These are phyloP conservation scores for Trypanosomatidae sp. DNA, from an alignment of 208 protist species.

Conservation along the genomic window DNA sequence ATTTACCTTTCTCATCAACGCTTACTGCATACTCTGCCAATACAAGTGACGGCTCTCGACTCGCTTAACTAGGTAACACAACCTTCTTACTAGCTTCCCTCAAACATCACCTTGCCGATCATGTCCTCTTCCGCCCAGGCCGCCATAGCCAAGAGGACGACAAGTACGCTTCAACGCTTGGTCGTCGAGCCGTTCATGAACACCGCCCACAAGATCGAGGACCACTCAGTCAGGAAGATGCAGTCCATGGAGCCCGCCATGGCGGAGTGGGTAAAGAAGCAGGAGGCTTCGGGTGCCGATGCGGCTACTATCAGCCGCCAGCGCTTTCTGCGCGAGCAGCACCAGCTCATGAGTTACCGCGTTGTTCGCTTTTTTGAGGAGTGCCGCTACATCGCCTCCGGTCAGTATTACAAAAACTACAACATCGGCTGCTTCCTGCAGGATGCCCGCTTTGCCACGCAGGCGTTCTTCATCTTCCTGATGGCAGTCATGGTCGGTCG, in stretches of 20 bases:
- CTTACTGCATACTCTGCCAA: neutral
- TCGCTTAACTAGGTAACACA: neutral
- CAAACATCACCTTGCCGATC: neutral
- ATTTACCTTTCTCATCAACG: neutral
- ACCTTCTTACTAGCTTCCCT: neutral
- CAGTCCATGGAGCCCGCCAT: slow-evolving; percentile 35
- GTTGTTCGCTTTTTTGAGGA: slow-evolving; percentile 81
- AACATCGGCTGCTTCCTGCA: slow-evolving; percentile 42
- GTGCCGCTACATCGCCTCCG: slow-evolving; percentile 59
- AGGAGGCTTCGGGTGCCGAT: slow-evolving; percentile 64
- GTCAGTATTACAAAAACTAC: slow-evolving; percentile 79
- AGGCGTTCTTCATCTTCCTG: slow-evolving; percentile 71
- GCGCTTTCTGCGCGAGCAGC: slow-evolving; percentile 68
- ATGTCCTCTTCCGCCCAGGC: slow-evolving; percentile 31
- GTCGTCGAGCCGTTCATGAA: slow-evolving; percentile 58
- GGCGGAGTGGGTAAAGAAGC: slow-evolving; percentile 41
- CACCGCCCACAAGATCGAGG: slow-evolving; percentile 63
- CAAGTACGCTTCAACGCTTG: slow-evolving; percentile 23
- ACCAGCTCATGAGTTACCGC: slow-evolving; percentile 77
- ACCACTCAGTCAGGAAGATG: slow-evolving; percentile 52
- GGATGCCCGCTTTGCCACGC: slow-evolving; percentile 70
- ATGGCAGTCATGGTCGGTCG: slow-evolving; percentile 62
- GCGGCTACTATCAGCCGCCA: slow-evolving; percentile 60
- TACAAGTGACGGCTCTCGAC: neutral
- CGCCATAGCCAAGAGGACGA: slow-evolving; percentile 24